Evolutionary conservation across 2,329 filamentous ascomycete genomes (phyloP).

Genomic region (Chaetothyriales sp.): DNA sequence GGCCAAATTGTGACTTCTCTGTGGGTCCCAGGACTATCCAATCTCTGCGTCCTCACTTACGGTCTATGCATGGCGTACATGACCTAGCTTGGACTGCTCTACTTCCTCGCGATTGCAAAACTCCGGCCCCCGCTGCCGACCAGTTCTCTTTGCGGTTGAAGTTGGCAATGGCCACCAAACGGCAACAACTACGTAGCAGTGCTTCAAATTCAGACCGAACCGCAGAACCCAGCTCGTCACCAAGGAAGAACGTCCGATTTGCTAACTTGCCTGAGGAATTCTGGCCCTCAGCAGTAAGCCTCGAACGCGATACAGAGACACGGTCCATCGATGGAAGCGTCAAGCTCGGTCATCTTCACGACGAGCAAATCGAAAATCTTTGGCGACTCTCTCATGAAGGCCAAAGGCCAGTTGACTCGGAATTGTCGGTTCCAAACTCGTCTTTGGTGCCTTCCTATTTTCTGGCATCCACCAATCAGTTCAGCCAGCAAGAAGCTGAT

Average conservation of each 20-base stretch:
- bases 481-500: slow-evolving; percentile 1
- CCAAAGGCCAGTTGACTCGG: background rate
- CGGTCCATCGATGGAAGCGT: background rate
- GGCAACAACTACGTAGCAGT: no score
- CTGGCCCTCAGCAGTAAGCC: background rate
- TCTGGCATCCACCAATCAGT: slow-evolving; percentile 3
- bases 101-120: no score
- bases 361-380: background rate
- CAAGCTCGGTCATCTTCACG: background rate
- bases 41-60: no score
- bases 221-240: no score
- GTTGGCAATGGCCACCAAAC: no score
- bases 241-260: background rate
- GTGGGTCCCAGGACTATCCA: no score
- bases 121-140: no score
- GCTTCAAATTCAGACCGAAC: no score
- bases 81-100: no score
- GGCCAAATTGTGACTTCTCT: no score
- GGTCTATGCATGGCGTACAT: no score
- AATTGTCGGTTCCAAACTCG: slow-evolving; percentile 1
- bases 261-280: background rate
- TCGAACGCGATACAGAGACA: background rate
- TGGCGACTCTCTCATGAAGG: background rate
- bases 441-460: slow-evolving; percentile 9
- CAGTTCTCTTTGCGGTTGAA: no score